Percentiles rank a stretch among this genome's conserved stretches.
Evolutionary conservation across 768 basidiomycete genomes (phyloP).

Genomic region (Guyanaporus albipodus): DNA sequence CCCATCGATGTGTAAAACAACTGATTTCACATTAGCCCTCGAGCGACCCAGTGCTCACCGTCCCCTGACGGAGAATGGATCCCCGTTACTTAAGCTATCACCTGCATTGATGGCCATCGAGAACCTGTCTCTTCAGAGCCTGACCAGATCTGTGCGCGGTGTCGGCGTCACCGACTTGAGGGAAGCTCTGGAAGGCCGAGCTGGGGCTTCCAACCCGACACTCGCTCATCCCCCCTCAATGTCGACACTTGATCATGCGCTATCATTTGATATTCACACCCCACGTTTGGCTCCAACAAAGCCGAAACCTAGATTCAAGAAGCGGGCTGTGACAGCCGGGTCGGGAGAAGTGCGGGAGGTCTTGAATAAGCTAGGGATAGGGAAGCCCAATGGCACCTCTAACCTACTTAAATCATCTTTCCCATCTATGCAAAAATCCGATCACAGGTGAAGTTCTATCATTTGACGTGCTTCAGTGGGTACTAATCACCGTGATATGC

Average conservation of each 20-base stretch:
- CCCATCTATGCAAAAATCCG: constrained; percentile 47
- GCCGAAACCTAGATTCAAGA: constrained; percentile 55
- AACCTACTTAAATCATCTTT: constrained; percentile 71
- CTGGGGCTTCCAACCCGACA: constrained; percentile 76
- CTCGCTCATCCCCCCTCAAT: constrained; percentile 67
- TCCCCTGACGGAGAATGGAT: constrained; percentile 62
- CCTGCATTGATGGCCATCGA: constrained; percentile 89
- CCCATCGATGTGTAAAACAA: constrained; percentile 10
- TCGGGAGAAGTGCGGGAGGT: constrained; percentile 78
- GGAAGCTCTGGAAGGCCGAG: constrained; percentile 84
- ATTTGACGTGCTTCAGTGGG: not conserved
- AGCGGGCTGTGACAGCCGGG: constrained; percentile 45
- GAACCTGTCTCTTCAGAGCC: constrained; percentile 82
- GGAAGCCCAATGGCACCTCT: constrained; percentile 57
- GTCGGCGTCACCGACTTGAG: constrained; percentile 86
- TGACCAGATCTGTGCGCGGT: constrained; percentile 72
- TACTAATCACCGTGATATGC: constrained; percentile 5
- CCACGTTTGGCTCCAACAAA: constrained; percentile 44
- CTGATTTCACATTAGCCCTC: constrained; percentile 39
- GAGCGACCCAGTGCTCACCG: constrained; percentile 55
- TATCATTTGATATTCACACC: constrained; percentile 42
- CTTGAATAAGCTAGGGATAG: constrained; percentile 77
- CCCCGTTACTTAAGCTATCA: constrained; percentile 75
- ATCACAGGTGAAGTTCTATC: constrained; percentile 35
- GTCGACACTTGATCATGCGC: constrained; percentile 70